phyloP scores from a whole-genome alignment of 2,329 filamentous ascomycete species.

The Paecilomyces variotii region DNA sequence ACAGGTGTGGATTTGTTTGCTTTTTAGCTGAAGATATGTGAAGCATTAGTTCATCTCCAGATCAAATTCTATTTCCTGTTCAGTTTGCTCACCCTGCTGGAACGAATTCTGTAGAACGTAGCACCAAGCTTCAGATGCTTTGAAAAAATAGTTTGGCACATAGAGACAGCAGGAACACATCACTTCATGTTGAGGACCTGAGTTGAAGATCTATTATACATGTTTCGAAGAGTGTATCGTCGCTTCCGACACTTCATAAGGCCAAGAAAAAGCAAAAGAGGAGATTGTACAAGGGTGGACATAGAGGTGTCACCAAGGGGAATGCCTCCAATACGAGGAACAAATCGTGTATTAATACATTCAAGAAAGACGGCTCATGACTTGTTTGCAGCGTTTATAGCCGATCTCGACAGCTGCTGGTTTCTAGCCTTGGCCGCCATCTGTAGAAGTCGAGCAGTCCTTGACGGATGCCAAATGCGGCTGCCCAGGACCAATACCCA shows the following conservation, averaged over 20 bases:
- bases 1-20: neutral
- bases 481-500: slow-evolving; percentile 73
- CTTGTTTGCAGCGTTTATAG: slow-evolving; percentile 15
- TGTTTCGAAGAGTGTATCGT: neutral
- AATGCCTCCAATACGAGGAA: neutral
- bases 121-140: neutral
- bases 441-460: slow-evolving; percentile 53
- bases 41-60: neutral
- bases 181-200: neutral
- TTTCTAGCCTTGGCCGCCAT: slow-evolving; percentile 31
- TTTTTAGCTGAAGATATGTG: neutral
- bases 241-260: neutral
- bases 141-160: neutral
- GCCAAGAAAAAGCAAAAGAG: slow-evolving; percentile 4
- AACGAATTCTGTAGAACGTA: neutral
- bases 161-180: neutral
- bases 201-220: neutral
- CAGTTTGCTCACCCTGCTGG: neutral
- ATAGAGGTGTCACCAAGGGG: neutral
- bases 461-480: slow-evolving; percentile 64
- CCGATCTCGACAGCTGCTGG: slow-evolving; percentile 16
- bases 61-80: neutral
- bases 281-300: slow-evolving; percentile 6
- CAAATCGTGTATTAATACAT: neutral
- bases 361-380: slow-evolving; percentile 5